These are phyloP conservation scores for Dunaliella sp. DNA, from an alignment of 139 green algal genomes.

Conservation along the genomic window DNA sequence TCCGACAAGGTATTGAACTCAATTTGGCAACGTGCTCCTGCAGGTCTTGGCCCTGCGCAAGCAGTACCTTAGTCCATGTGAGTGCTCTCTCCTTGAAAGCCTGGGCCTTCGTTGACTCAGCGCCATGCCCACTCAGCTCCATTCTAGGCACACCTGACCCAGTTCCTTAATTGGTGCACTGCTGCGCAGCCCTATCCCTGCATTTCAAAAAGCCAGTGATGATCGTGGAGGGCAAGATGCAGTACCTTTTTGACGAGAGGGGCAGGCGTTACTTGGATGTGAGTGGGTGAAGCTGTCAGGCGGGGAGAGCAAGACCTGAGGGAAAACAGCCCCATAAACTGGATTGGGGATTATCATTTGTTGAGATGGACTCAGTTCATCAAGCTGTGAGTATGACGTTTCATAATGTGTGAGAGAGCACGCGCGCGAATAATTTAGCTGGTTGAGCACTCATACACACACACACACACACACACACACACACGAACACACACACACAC, in stretches of 20 bases:
- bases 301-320: background rate
- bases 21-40: too few relatives aligned
- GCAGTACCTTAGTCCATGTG: slow-evolving; percentile 80
- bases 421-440: too few relatives aligned
- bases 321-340: too few relatives aligned
- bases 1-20: too few relatives aligned
- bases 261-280: slow-evolving; percentile 90
- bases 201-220: slow-evolving; percentile 92
- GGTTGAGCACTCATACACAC: background rate
- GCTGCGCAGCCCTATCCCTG: slow-evolving; percentile 68
- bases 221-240: slow-evolving; percentile 94
- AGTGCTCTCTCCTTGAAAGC: background rate
- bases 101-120: background rate
- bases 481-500: background rate
- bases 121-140: background rate
- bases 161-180: too few relatives aligned
- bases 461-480: background rate
- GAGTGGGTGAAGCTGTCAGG: slow-evolving; percentile 25
- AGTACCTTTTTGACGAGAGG: slow-evolving; percentile 95
- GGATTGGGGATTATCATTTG: too few relatives aligned
- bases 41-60: slow-evolving; percentile 76
- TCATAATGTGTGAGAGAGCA: too few relatives aligned
- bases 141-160: background rate
- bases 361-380: too few relatives aligned
- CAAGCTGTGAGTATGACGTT: too few relatives aligned